Evolutionary conservation across 2,329 filamentous ascomycete genomes (phyloP).

Genomic region (Alternaria incomplexa): DNA sequence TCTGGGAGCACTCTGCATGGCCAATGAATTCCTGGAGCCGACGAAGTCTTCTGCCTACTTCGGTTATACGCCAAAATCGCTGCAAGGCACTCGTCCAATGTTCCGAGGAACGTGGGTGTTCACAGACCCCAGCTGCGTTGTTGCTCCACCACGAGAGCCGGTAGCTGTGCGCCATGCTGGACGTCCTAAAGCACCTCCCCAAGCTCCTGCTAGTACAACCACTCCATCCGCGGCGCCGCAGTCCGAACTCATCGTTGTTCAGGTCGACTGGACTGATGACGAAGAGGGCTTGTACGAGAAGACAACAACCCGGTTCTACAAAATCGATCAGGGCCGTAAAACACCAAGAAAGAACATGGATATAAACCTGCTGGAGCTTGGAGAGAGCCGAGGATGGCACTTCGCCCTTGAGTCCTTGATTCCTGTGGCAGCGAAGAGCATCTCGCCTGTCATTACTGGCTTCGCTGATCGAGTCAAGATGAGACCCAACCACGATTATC

Average conservation of each 20-base stretch:
- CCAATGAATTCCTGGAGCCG: conserved; percentile 31
- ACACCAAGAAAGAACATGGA: conserved; percentile 33
- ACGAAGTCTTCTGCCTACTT: conserved; percentile 24
- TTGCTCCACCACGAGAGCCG: conserved; percentile 1
- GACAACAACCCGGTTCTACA: conserved; percentile 28
- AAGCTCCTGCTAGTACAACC: not conserved
- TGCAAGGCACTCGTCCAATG: conserved; percentile 28
- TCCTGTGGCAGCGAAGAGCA: conserved; percentile 15
- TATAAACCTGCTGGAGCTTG: conserved; percentile 42
- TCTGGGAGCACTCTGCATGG: conserved; percentile 23
- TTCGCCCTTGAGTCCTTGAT: conserved; percentile 39
- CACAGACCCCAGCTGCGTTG: conserved; percentile 26
- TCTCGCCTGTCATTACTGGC: conserved; percentile 27
- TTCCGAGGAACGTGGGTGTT: conserved; percentile 41
- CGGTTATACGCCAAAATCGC: conserved; percentile 19
- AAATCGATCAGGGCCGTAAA: conserved; percentile 19
- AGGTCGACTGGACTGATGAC: conserved; percentile 42
- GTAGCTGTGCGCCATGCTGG: conserved; percentile 13
- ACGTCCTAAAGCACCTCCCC: conserved; percentile 5
- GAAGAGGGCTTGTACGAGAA: conserved; percentile 41
- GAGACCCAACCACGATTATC: conserved; percentile 16
- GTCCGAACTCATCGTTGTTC: conserved; percentile 26
- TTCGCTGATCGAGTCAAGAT: conserved; percentile 34
- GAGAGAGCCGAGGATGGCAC: conserved; percentile 37
- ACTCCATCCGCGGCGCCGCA: not conserved